Evolutionary conservation across 2,329 filamentous ascomycete species (phyloP).

Genomic region (Microsporum canis): DNA sequence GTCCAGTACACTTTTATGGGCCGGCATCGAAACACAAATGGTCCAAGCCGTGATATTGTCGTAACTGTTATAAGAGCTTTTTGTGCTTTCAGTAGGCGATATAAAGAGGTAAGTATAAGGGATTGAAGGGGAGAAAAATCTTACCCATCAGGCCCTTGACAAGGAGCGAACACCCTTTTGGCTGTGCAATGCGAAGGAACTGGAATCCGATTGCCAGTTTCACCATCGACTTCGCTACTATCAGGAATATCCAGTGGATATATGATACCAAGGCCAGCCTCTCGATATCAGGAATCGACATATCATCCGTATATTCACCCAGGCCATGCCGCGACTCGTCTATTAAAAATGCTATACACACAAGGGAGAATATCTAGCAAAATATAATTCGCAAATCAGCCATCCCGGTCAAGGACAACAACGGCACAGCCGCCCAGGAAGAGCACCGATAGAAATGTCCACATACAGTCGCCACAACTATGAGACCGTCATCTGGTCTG

Average conservation of each 20-base stretch:
- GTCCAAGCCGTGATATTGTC: conserved; percentile 29
- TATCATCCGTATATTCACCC: conserved; percentile 35
- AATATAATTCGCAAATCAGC: neutral
- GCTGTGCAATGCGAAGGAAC: conserved; percentile 34
- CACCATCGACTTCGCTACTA: conserved; percentile 35
- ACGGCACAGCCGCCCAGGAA: neutral
- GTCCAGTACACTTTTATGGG: conserved; percentile 39
- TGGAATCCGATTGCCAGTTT: conserved; percentile 41
- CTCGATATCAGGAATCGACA: conserved; percentile 25
- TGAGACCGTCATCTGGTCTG: conserved; percentile 11
- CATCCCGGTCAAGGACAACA: neutral
- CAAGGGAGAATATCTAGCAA: conserved; percentile 18
- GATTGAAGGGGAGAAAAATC: neutral
- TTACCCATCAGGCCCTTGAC: conserved; percentile 35
- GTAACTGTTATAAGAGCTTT: neutral
- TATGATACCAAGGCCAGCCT: conserved; percentile 35
- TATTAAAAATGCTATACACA: conserved; percentile 33
- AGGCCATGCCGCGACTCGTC: conserved; percentile 37
- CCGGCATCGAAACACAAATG: conserved; percentile 39
- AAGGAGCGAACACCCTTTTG: conserved; percentile 31
- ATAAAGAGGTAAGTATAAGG: neutral
- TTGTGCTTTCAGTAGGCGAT: neutral
- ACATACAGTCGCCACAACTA: conserved; percentile 12
- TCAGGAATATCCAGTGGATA: conserved; percentile 38
- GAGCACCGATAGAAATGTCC: neutral